Conservation (phyloP, 306 rosid genomes). For the Vigna reflexopilosa region DNA sequence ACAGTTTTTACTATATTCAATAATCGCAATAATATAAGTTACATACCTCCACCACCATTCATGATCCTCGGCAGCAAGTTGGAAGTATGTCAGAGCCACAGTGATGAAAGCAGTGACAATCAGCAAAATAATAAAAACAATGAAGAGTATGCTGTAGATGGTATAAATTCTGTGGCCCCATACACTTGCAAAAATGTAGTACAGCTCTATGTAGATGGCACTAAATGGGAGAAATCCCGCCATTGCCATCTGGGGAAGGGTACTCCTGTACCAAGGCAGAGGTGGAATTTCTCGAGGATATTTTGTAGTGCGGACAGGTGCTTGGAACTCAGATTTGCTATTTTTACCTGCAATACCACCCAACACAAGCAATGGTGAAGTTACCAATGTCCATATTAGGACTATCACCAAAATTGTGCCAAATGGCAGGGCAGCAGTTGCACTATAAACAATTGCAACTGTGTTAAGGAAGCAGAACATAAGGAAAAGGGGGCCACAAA, state of each 20-base stretch:
- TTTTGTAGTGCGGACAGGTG: slow-evolving; percentile 94
- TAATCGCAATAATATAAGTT: background rate
- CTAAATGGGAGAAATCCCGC: slow-evolving; percentile 99
- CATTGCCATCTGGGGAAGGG: slow-evolving; percentile 99
- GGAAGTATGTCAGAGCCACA: slow-evolving; percentile 97
- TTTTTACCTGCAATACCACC: slow-evolving; percentile 98
- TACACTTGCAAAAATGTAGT: slow-evolving; percentile 97
- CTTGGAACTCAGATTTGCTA: slow-evolving; percentile 89
- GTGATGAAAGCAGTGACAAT: slow-evolving; percentile 98
- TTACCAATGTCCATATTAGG: slow-evolving; percentile 93
- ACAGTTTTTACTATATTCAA: too few relatives aligned
- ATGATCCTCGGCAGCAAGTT: slow-evolving; percentile 99
- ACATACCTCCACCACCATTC: slow-evolving; percentile 99
- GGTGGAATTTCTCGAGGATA: slow-evolving; percentile 94
- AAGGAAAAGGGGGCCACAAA: slow-evolving; percentile 93
- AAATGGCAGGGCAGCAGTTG: slow-evolving; percentile 98
- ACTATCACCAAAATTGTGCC: slow-evolving; percentile 94
- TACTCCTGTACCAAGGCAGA: slow-evolving; percentile 90
- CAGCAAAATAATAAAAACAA: slow-evolving; percentile 91
- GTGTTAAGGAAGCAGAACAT: slow-evolving; percentile 98
- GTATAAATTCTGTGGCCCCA: slow-evolving; percentile 99
- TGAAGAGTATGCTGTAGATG: slow-evolving; percentile 93
- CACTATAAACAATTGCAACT: slow-evolving; percentile 90
- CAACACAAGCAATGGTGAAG: slow-evolving; percentile 92
- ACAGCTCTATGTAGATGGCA: slow-evolving; percentile 95